Evolutionary conservation across 169 alveolate genomes (phyloP).

Genomic region (Cryptosporidium muris): DNA sequence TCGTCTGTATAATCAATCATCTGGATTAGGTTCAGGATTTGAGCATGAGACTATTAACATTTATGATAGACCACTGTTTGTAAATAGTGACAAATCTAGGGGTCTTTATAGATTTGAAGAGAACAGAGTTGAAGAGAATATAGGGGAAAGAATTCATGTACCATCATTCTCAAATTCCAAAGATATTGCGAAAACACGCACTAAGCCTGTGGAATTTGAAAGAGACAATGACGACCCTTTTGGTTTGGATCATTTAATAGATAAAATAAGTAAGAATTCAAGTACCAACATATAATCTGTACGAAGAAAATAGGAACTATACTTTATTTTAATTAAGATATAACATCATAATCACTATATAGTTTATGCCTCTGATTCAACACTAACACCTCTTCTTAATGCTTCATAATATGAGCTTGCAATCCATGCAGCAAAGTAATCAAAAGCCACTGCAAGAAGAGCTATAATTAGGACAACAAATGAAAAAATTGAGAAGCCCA

Average conservation of each 20-base stretch:
- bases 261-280: constrained; percentile 79
- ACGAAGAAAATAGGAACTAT: background rate
- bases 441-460: constrained; percentile 49
- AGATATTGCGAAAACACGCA: constrained; percentile 66
- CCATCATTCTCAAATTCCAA: constrained; percentile 83
- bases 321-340: background rate
- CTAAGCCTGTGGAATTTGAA: constrained; percentile 88
- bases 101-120: constrained; percentile 54
- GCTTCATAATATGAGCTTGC: constrained; percentile 72
- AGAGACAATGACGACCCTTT: constrained; percentile 83
- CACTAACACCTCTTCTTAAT: constrained; percentile 70
- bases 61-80: constrained; percentile 91
- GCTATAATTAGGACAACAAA: constrained; percentile 54
- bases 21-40: constrained; percentile 85
- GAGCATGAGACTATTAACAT: constrained; percentile 87
- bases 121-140: constrained; percentile 70
- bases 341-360: background rate
- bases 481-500: constrained; percentile 64
- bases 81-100: background rate
- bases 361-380: constrained; percentile 63
- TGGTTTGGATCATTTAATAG: constrained; percentile 85
- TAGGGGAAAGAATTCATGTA: constrained; percentile 77
- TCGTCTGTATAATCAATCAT: constrained; percentile 85
- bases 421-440: constrained; percentile 70
- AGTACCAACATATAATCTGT: background rate